phyloP scores from a whole-genome alignment of 2,329 filamentous ascomycete genomes.

The Aspergillus amoenus region DNA sequence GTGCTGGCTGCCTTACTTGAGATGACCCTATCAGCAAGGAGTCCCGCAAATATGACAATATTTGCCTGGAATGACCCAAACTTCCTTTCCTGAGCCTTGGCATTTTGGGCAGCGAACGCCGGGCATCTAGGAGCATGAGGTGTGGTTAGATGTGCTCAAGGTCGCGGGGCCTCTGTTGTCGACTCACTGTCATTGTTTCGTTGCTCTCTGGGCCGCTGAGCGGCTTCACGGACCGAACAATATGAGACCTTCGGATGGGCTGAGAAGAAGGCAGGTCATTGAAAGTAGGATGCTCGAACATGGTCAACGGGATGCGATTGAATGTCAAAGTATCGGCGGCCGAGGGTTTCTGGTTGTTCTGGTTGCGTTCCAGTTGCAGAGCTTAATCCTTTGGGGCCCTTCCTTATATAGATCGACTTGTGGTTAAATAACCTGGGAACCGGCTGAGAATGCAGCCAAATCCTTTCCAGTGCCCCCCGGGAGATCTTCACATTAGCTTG shows the following conservation, averaged over 20 bases:
- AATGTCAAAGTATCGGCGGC: not conserved
- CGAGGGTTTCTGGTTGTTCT: constrained; percentile 10
- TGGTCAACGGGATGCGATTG: constrained; percentile 9
- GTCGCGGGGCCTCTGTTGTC: not conserved
- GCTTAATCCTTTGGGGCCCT: constrained; percentile 13
- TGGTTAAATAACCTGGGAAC: constrained; percentile 9
- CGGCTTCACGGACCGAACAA: not conserved
- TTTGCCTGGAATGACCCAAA: constrained; percentile 49
- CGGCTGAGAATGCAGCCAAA: constrained; percentile 5
- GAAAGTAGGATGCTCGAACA: constrained; percentile 4
- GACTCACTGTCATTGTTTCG: constrained; percentile 15
- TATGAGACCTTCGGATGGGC: constrained; percentile 6
- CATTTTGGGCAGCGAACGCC: constrained; percentile 45
- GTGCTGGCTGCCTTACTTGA: not conserved
- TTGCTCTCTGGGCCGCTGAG: not conserved
- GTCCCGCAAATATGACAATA: constrained; percentile 45
- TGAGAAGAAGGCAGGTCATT: not conserved
- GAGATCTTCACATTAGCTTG: constrained; percentile 24
- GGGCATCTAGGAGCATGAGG: constrained; percentile 38
- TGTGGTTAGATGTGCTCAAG: not conserved
- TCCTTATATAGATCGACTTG: constrained; percentile 20
- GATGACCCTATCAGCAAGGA: constrained; percentile 23
- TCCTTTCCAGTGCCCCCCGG: constrained; percentile 15
- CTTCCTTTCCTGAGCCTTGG: constrained; percentile 33
- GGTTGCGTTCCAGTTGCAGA: constrained; percentile 13